Evolutionary conservation across 176 grass and related monocot genomes (phyloP), one percentile per base, ranked within the genome.

Genomic region (Metroxylon sagu): DNA sequence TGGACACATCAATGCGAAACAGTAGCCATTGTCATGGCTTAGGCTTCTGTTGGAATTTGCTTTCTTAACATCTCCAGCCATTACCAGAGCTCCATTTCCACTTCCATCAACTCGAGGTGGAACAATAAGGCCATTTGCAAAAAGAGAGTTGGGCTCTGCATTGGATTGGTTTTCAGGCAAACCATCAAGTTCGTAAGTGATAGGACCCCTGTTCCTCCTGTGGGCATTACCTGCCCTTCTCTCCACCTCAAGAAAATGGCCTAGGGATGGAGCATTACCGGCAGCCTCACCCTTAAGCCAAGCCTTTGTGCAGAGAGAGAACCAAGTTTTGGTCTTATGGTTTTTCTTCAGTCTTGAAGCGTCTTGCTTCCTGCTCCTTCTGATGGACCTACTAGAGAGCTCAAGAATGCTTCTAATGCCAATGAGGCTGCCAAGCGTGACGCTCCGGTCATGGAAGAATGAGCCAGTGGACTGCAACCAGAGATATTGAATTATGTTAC

Each of bases 361-460:
- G 19, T 70, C 30, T 31, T 19, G 61, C 7, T 15, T 48, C 48
- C n/a, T 30, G 26, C 69, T 60, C 49, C 69, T 51, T 27, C 49
- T 29, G 16, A 54, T 49, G 15, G 58, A 54, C 19, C 57, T 50
- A 49, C 18, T 54, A 1, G 70, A 62, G 8, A 62, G 58, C n/a
- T 72, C 70, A 27, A 72, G 17, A 48, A 71, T 59, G 56, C 57
- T 52, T 6, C 43, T 60, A 19, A 72, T 72, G 49, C 70, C 70
- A 18, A 72, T 72, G 18, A 72, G 70, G 70, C 59, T 72, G 27
- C 70, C 70, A 25, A 72, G 58, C 14, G 59, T 62, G 27, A 48
- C 43, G 57, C 57, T 72, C 2, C 59, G 25, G 25, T 62, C 59
- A 17, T 16, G 49, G 28, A 72, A 62, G 59, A 60, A 61, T 21